A percentile compares a stretch with the other conserved stretches of the same genome.
Evolutionary conservation across 2,329 filamentous ascomycete species (phyloP).

Genomic region (Calonectria ilicicola): DNA sequence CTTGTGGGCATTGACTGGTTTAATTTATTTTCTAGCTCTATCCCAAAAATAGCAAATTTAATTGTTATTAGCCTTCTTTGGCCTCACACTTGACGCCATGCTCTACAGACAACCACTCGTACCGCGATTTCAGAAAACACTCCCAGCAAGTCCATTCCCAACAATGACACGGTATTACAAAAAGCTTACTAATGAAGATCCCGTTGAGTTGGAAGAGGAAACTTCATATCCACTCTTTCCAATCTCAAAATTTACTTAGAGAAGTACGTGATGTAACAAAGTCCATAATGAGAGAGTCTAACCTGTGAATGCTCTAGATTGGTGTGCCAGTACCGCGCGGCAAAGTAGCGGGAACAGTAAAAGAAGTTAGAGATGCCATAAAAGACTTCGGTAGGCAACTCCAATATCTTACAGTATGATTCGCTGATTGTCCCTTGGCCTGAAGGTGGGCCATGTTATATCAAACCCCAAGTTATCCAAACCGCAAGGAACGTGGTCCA

Average conservation of each 20-base stretch:
- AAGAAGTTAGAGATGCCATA: constrained; percentile 36
- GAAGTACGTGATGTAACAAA: constrained; percentile 28
- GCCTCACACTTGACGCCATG: background rate
- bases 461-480: constrained; percentile 45
- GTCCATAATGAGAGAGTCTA: background rate
- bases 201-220: background rate
- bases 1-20: background rate
- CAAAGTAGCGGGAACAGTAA: constrained; percentile 30
- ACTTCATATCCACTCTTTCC: constrained; percentile 44
- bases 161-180: background rate
- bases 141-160: background rate
- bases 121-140: background rate
- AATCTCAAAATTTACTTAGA: constrained; percentile 43
- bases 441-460: constrained; percentile 36
- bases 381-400: constrained; percentile 37
- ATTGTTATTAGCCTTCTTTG: background rate
- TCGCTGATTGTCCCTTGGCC: background rate
- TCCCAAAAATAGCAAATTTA: too few species aligned
- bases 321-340: constrained; percentile 42
- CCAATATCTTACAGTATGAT: rapidly evolving
- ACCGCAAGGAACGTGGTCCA: constrained; percentile 18
- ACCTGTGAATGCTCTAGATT: constrained; percentile 32
- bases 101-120: background rate
- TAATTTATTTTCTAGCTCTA: background rate
- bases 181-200: background rate